Evolutionary conservation across 805 yeast species (phyloP).

Genomic region (Teunomyces pallodes): DNA sequence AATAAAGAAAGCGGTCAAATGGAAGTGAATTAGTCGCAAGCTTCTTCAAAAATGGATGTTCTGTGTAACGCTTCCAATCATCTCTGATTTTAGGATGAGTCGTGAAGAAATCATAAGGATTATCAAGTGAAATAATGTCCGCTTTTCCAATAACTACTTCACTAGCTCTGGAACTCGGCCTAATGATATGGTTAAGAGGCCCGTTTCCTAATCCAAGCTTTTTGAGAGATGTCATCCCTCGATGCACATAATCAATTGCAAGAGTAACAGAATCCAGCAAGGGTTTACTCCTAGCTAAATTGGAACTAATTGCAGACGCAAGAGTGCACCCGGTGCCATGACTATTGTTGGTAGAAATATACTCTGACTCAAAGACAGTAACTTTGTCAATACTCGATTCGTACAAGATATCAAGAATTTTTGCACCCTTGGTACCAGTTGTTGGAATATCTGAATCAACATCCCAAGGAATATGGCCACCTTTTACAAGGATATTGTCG

Average conservation of each 20-base stretch:
- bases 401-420: constrained; percentile 53
- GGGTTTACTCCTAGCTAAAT: constrained; percentile 55
- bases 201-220: constrained; percentile 57
- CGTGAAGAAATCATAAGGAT: constrained; percentile 45
- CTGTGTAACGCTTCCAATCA: constrained; percentile 56
- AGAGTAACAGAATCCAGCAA: constrained; percentile 50
- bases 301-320: constrained; percentile 76
- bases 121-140: neutral
- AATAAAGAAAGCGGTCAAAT: constrained; percentile 50
- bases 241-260: constrained; percentile 65
- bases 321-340: constrained; percentile 94
- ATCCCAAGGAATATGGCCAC: constrained; percentile 68
- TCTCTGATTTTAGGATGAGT: constrained; percentile 54
- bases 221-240: constrained; percentile 49
- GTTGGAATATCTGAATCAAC: constrained; percentile 6
- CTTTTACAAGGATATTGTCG: constrained; percentile 64
- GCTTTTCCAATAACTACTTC: constrained; percentile 9
- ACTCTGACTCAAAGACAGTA: constrained; percentile 47
- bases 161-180: constrained; percentile 16
- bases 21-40: constrained; percentile 54
- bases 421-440: neutral
- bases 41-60: constrained; percentile 59
- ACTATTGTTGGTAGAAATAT: constrained; percentile 49
- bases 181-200: constrained; percentile 68
- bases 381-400: constrained; percentile 34